Evolutionary conservation across 768 basidiomycete species (phyloP).

Genomic region (Nidularia pulvinata): DNA sequence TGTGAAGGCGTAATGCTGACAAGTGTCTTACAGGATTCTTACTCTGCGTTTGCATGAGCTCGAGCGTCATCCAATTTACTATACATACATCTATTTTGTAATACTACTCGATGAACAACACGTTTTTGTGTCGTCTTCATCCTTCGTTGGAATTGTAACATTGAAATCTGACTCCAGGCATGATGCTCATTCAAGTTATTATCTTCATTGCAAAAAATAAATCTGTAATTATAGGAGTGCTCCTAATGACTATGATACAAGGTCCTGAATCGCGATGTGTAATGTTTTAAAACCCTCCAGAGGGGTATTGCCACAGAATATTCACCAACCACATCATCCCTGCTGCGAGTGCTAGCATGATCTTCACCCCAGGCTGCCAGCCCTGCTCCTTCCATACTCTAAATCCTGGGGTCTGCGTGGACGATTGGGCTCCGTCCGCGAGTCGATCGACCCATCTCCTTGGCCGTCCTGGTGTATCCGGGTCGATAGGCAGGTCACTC

Average conservation of each 20-base stretch:
- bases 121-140: too few species aligned
- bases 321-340: conserved; percentile 66
- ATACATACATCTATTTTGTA: background rate
- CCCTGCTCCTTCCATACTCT: background rate
- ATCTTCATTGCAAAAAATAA: too few species aligned
- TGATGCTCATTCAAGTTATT: too few species aligned
- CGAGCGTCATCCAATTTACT: background rate
- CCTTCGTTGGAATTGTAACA: too few species aligned
- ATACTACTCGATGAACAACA: background rate
- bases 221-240: too few species aligned
- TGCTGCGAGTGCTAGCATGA: background rate
- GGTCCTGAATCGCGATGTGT: background rate
- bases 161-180: too few species aligned
- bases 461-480: conserved; percentile 32
- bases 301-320: conserved; percentile 47
- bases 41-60: conserved; percentile 1
- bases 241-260: background rate
- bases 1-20: too few species aligned
- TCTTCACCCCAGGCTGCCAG: background rate
- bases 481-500: conserved; percentile 23
- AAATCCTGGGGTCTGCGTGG: conserved; percentile 10
- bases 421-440: conserved; percentile 27
- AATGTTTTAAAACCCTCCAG: background rate
- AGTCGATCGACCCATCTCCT: conserved; percentile 53
- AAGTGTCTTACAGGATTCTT: too few species aligned